phyloP scores from a whole-genome alignment of 768 basidiomycete genomes.

The Clathrus columnatus region DNA sequence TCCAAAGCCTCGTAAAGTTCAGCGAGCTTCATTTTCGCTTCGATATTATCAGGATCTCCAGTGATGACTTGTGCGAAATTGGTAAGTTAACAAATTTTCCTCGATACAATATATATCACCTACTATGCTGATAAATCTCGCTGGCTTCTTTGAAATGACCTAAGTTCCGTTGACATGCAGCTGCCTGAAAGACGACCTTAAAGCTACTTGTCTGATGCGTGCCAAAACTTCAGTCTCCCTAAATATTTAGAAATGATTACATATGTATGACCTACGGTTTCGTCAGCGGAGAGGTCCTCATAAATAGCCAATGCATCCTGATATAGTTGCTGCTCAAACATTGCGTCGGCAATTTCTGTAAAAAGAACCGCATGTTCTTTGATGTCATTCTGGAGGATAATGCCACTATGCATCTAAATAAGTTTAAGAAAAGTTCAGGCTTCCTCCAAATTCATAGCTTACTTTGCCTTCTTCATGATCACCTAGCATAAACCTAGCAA shows the following conservation, averaged over 20 bases:
- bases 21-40: conserved; percentile 84
- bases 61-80: conserved; percentile 45
- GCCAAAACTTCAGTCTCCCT: neutral
- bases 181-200: conserved; percentile 67
- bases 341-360: conserved; percentile 77
- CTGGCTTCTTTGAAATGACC: conserved; percentile 70
- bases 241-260: neutral
- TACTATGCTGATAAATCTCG: conserved; percentile 78
- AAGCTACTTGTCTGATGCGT: conserved; percentile 71
- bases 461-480: conserved; percentile 80
- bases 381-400: conserved; percentile 64
- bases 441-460: conserved; percentile 14
- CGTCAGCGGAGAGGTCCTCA: conserved; percentile 64
- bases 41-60: conserved; percentile 65
- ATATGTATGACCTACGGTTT: conserved; percentile 42
- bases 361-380: conserved; percentile 72
- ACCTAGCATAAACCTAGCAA: conserved; percentile 74
- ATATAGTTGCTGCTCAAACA: conserved; percentile 67
- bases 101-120: conserved; percentile 19
- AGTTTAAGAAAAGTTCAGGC: neutral
- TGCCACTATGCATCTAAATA: conserved; percentile 62
- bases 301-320: conserved; percentile 75
- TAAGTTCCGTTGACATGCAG: conserved; percentile 69
- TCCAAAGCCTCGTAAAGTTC: conserved; percentile 82
- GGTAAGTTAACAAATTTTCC: neutral